Evolutionary conservation across 116 monocot species (phyloP), one percentile per base, ranked within the genome.

Genomic region (Posidonia oceanica): DNA sequence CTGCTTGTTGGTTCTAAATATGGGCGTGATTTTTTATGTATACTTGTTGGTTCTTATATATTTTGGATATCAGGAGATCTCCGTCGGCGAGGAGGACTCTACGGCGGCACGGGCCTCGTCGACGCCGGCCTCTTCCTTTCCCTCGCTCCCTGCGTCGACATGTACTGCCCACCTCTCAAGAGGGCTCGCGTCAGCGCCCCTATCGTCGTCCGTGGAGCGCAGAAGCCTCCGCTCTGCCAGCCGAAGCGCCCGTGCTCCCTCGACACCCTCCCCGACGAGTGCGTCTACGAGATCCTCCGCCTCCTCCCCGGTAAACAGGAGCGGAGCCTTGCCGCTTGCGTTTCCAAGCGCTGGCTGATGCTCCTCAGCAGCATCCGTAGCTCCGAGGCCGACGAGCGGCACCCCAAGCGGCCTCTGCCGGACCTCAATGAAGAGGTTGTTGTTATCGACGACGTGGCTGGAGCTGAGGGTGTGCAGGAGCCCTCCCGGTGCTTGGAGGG

Each of bases 131-230:
- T 81, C 29, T 74, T 81, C 54, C 60, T 74, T 29, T 29, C 29
- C 29, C 29, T 29, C 29, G 29, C 29, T 0, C 29, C 29, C 29
- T 29, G 29, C 29, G 29, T 77, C 5, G 86, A 82, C 54, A 61
- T 71, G 67, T 80, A 73, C 73, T 64, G 63, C 55, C 78, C 89
- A 7, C 82, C 87, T 63, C 72, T 73, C 69, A 87, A 89, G 80
- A 77, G 79, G 72, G 48, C 72, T 17, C 70, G 89, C 20, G 40
- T 85, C 81, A 78, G 70, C 3, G 79, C 83, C 4, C 80, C 88
- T 41, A 74, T 72, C 40, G 51, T 75, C 67, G 56, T 76, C 51
- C 68, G 3, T 3, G 67, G 29, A 69, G 54, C 29, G 29, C 1
- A 29, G 29, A 29, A 29, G 29, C 29, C 29, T 29, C 29, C 29